A percentile compares a stretch with the other conserved stretches of the same genome.
phyloP scores from a whole-genome alignment of 23 red algal genomes.

The Cyanidium caldarium region DNA sequence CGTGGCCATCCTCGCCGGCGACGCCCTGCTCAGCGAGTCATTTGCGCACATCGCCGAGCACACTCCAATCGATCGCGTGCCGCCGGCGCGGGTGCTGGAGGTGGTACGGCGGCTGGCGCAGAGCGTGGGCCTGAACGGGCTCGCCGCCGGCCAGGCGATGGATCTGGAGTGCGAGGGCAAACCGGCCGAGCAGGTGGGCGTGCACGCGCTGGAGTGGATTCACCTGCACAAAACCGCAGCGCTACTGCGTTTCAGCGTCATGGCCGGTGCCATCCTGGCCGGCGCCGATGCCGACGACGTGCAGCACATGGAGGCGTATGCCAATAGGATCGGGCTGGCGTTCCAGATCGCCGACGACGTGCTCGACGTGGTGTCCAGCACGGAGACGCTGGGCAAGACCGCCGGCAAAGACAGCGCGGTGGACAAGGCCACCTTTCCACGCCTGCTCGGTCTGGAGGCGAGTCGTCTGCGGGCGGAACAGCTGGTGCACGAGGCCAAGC shows the following conservation, averaged over 20 bases:
- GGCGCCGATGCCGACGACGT: slow-evolving; percentile 69
- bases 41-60: slow-evolving; percentile 76
- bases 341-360: slow-evolving; percentile 98
- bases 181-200: slow-evolving; percentile 18
- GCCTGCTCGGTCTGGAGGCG: slow-evolving; percentile 69
- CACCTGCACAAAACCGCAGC: slow-evolving; percentile 95
- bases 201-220: slow-evolving; percentile 79
- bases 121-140: slow-evolving; percentile 53
- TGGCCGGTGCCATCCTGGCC: slow-evolving; percentile 66
- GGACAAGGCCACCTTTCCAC: slow-evolving; percentile 80
- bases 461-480: slow-evolving; percentile 29
- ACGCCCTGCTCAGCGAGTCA: slow-evolving; percentile 63
- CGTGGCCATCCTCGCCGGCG: slow-evolving; percentile 88
- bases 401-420: slow-evolving; percentile 82
- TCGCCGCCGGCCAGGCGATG: slow-evolving; percentile 89
- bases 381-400: slow-evolving; percentile 78
- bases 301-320: slow-evolving; percentile 38
- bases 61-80: slow-evolving; percentile 21
- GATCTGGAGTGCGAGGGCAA: slow-evolving; percentile 75
- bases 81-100: slow-evolving; percentile 32
- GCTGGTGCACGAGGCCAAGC: slow-evolving; percentile 61
- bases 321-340: slow-evolving; percentile 79
- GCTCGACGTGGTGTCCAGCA: slow-evolving; percentile 65
- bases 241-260: slow-evolving; percentile 49
- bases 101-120: slow-evolving; percentile 40